Evolutionary conservation across 2,329 filamentous ascomycete species (phyloP), one percentile per base, ranked within the genome.

Genomic region (Tricladium varicosporioides): DNA sequence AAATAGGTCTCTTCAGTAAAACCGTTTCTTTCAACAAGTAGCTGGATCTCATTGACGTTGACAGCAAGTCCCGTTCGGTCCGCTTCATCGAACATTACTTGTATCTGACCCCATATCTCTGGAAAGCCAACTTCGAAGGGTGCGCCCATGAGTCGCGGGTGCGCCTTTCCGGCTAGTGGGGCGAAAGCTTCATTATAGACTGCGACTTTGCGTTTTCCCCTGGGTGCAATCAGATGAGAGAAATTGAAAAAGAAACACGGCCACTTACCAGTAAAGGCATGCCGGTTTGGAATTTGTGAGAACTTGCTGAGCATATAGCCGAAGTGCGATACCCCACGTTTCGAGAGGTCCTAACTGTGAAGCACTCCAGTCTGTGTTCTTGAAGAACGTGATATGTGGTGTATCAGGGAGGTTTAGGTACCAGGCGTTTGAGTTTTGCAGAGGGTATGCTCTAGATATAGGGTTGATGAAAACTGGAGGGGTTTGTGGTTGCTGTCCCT

Each of bases 101-200:
- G 18, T 5, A 67, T 62, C 11, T 47, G 40, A 3, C 51, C 27
- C 55, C 57, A 62, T 11, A 67, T 51, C 16, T 65, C 63, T 9
- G 63, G 63, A 44, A 66, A 67, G 2, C 53, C 59, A 1, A 55
- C 27, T 36, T 59, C 5, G 27, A 67, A 64, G 2, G 53, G 13
- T 5, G 48, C 45, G 2, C 66, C 65, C 63, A 67, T 66, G 4
- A 68, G 53, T 2, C n/a, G 15, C 1, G 65, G 64, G 36, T 68
- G 65, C 15, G 56, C 51, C 27, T 64, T 65, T 10, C 63, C 61
- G 7, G 64, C 59, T 2, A 69, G 54, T 15, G 61, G 56, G 14
- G 62, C 54, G 27, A 66, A 69, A 7, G 53, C 53, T 43, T 64
- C 60, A 49, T 68, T 69, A 55, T 69, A 69, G 18, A 69, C 62